These are phyloP conservation scores for Mortierella sp. DNA, from an alignment of 371 early-diverging fungal species.

Conservation along the genomic window DNA sequence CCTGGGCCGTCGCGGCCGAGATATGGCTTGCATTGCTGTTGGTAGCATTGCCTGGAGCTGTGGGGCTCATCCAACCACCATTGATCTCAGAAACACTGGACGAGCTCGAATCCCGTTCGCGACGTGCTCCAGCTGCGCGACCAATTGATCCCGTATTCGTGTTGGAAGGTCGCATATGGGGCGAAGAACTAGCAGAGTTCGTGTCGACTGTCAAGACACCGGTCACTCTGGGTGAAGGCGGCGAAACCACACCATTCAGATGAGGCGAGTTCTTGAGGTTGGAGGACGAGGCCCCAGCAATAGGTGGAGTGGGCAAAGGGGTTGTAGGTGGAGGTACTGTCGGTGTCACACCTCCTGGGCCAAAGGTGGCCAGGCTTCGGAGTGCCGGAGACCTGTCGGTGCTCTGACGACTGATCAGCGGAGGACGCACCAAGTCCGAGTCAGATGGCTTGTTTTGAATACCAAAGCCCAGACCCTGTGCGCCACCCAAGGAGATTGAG, in stretches of 20 bases:
- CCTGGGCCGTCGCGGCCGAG: constrained; percentile 41
- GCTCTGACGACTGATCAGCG: constrained; percentile 14
- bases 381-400: constrained; percentile 28
- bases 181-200: constrained; percentile 16
- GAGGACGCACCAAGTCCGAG: constrained; percentile 19
- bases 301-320: constrained; percentile 36
- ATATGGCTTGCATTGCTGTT: constrained; percentile 9
- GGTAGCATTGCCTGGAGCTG: constrained; percentile 1
- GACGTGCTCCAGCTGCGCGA: constrained; percentile 12
- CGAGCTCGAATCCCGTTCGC: constrained; percentile 29
- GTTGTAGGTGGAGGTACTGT: constrained; percentile 37
- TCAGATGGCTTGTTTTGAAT: constrained; percentile 39
- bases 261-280: constrained; percentile 13
- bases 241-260: constrained; percentile 19
- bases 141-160: constrained; percentile 15
- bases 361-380: constrained; percentile 20
- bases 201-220: constrained; percentile 23
- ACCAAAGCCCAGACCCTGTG: constrained; percentile 13
- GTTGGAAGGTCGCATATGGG: constrained; percentile 24
- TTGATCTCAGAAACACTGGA: constrained; percentile 24
- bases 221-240: constrained; percentile 29
- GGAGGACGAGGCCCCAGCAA: background rate
- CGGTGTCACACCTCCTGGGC: constrained; percentile 12
- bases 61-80: constrained; percentile 23
- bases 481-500: background rate